Percentiles rank a stretch among this genome's conserved stretches.
Evolutionary conservation across 306 rosid species (phyloP).

Genomic region (Prosopis cineraria): DNA sequence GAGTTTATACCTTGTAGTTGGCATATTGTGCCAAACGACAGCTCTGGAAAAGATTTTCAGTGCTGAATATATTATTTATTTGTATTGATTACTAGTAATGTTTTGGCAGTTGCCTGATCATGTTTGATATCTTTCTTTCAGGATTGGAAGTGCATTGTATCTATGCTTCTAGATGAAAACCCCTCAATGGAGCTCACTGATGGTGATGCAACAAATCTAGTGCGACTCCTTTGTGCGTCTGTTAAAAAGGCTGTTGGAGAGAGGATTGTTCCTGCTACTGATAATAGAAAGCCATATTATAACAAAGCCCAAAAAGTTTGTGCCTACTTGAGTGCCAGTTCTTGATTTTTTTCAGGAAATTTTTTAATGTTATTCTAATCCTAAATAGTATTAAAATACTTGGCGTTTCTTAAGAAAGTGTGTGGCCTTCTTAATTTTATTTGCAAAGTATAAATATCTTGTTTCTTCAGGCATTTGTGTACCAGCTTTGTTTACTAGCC

Average conservation of each 20-base stretch:
- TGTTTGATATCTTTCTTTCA: conserved; percentile 48
- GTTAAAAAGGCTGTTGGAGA: conserved; percentile 96
- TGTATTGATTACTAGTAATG: conserved; percentile 18
- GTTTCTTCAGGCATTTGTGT: background rate
- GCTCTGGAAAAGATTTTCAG: background rate
- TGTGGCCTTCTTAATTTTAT: background rate
- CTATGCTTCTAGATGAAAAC: conserved; percentile 87
- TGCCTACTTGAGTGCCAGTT: conserved; percentile 31
- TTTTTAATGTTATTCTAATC: conserved; percentile 3
- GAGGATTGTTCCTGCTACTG: conserved; percentile 87
- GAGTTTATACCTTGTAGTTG: conserved; percentile 1
- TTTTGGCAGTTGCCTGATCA: conserved; percentile 33
- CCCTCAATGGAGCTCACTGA: conserved; percentile 76
- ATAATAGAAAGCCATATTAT: conserved; percentile 78
- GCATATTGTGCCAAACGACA: conserved; percentile 29
- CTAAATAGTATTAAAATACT: conserved; percentile 1
- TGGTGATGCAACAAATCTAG: conserved; percentile 90
- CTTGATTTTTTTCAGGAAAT: background rate
- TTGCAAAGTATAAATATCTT: conserved; percentile 8
- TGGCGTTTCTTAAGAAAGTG: background rate
- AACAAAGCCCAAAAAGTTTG: conserved; percentile 90
- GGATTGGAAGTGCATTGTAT: conserved; percentile 96
- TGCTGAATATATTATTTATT: background rate
- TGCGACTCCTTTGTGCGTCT: conserved; percentile 88
- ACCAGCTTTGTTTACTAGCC: conserved; percentile 8